Evolutionary conservation across 192 early-diverging fungal species (phyloP), one percentile per base, ranked within the genome.

Genomic region (Thamnidium elegans): DNA sequence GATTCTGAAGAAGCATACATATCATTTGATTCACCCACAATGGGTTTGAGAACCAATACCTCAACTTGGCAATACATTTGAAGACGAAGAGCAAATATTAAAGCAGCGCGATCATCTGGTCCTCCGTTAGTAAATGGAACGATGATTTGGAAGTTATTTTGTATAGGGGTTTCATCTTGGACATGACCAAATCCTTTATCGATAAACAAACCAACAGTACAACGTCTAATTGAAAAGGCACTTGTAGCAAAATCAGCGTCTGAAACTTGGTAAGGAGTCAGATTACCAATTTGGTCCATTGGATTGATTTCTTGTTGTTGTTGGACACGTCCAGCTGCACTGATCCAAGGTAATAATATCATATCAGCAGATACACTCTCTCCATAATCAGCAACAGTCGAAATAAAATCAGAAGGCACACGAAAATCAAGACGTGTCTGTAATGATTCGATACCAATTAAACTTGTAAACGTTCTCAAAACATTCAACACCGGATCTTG

Each of bases 401-500:
- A 71, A 20, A 85, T 82, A 78, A 92, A 95, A 43, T 91, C 88
- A 43, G 85, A 78, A 11, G 74, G 73, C 10, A 83, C 68, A 11
- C 82, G 71, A 30, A 94, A 74, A 15, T 73, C 73, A 53, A 97
- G 71, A 7, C 81, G 72, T 3, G 90, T 81, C 7, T 78, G 73
- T 34, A 95, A 74, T 11, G 17, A 17, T 1, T 69, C 69, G 50
- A 94, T 81, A 10, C 83, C 78, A 71, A 86, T 89, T 10, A 95
- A 75, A 32, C 81, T 85, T 20, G 87, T 89, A 77, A 96, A 93
- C 0, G 91, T 88, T 2, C 90, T 74, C 72, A 97, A 88, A 44
- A 94, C 88, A 34, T 83, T 89, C 71, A 97, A 73, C 13, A 93
- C 80, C 0, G 92, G 84, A 64, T 96, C 95, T 7, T 75, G 71